A percentile compares a stretch with the other conserved stretches of the same genome.
Conservation (phyloP, 2,329 filamentous ascomycete genomes). For the Neofusicoccum cordaticola region DNA sequence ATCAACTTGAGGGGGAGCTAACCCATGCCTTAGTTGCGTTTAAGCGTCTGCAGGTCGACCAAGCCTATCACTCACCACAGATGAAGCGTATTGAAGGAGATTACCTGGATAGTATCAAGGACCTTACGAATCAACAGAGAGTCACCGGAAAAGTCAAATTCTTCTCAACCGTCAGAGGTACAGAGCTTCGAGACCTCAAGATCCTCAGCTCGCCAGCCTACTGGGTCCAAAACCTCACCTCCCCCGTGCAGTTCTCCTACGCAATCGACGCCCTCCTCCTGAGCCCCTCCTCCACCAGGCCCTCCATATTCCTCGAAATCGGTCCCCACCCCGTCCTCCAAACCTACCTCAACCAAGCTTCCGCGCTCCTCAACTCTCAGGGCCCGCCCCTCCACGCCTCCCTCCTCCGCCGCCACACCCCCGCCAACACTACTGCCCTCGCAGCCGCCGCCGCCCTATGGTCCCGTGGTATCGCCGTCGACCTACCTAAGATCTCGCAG, state of each 20-base stretch:
- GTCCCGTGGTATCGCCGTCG: slow-evolving; percentile 19
- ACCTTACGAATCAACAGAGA: too few relatives aligned
- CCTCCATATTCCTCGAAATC: too few relatives aligned
- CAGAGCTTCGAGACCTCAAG: too few relatives aligned
- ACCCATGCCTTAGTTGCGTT: slow-evolving; percentile 17
- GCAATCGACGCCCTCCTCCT: slow-evolving; percentile 24
- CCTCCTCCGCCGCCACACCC: too few relatives aligned
- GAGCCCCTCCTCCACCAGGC: too few relatives aligned
- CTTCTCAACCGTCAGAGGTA: too few relatives aligned
- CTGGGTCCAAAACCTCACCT: slow-evolving; percentile 39
- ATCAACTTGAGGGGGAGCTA: neutral
- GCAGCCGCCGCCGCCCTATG: slow-evolving; percentile 15
- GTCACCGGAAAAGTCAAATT: too few relatives aligned
- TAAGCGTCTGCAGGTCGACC: slow-evolving; percentile 19
- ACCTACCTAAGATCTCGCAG: slow-evolving; percentile 23
- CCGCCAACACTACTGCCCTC: too few relatives aligned
- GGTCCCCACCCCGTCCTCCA: too few relatives aligned
- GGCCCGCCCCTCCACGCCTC: too few relatives aligned
- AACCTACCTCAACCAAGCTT: too few relatives aligned
- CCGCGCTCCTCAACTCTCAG: too few relatives aligned
- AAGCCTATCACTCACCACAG: slow-evolving; percentile 21
- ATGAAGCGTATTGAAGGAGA: slow-evolving; percentile 17
- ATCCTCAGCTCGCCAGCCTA: slow-evolving; percentile 23
- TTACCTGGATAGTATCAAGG: slow-evolving; percentile 14
- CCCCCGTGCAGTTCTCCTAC: slow-evolving; percentile 36